Base-by-base conservation (phyloP, 2,329 filamentous ascomycete species). In the Xylaria sp. region DNA sequence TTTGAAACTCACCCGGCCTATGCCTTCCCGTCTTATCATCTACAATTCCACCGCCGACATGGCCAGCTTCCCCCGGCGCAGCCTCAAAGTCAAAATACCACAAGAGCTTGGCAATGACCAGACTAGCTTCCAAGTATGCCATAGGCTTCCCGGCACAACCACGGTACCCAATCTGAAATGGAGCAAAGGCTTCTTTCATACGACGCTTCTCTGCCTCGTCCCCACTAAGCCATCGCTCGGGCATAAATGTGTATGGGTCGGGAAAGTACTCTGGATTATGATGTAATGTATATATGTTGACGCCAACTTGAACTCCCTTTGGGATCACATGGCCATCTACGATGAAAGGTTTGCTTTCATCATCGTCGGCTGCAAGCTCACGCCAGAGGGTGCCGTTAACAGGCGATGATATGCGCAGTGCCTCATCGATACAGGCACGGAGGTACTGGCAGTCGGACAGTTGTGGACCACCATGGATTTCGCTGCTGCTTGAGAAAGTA, bases 391-490 rank as follows among this genome's bases (percentile, higher is more conserved):
- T 62, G 15, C 63, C 62, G 21, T 51, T 56, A 3, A 62, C 55
- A 6, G 66, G 66, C 1, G 66, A 37, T 3, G 64, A 60, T 21
- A 67, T 62, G 4, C 66, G 58, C 5, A 68, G 55, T 4, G 64
- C 48, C 33, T 68, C 66, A 38, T 68, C 66, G n/a, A 68, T 67
- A 29, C 62, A 62, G n/a, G 64, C 68, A 2, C 68, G 66, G n/a
- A 70, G 62, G 38, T 70, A 70, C 19, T 53, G 56, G 23, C 67
- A 70, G 23, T 54, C 47, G 1, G 60, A 54, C 1, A 70, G 63
- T 15, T 58, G 27, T 1, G 61, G 62, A 2, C 68, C 64, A 4
- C 57, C 49, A 1, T 44, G 47, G 13, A 65, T 67, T 7, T 65
- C 66, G 3, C 15, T 21, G 25, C 55, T 31, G 13, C 17, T 54